Base-by-base conservation (phyloP, 1,284 basidiomycete genomes). In the Tylopilus sp. region DNA sequence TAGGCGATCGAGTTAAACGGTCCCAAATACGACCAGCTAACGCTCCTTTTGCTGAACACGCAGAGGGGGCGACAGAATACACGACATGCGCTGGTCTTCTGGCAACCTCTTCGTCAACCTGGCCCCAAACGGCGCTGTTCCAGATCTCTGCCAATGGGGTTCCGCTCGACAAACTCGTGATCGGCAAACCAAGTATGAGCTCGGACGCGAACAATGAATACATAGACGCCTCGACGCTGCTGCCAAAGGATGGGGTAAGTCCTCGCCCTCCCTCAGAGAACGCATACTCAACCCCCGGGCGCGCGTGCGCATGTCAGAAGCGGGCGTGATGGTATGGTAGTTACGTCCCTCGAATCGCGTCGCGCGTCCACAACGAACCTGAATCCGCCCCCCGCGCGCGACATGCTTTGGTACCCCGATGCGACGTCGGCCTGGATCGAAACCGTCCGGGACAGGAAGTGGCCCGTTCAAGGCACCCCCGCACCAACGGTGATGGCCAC, bases 121-220 rank as follows among this genome's bases (percentile, higher is more conserved):
- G 70, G 70, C 77, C 65, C 12, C 40, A 73, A 46, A 68, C 74
- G 0, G 63, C 74, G 0, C 47, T 86, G 7, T 86, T 86, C 71
- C 75, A 87, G 66, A 86, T 87, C 58, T 71, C 76, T 4, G 73
- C 73, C 8, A 76, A 69, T 41, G 82, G 81, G 10, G 73, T 85
- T 9, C 57, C 73, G 1, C 65, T 81, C 15, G 55, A 74, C 62
- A 81, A 81, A 60, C 59, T 80, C 43, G 72, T 79, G 45, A 81
- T 86, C 47, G 84, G 84, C 1, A 86, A 87, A 65, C 84, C 83
- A 3, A 82, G 71, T 0, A 71, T 65, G 2, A 36, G 68, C 1
- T 59, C 68, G 13, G 81, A 83, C 53, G 81, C 82, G 1, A 74
- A 48, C 53, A 83, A 74, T 51, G 85, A 84, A 2, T 84, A 73